Evolutionary conservation across 2,329 filamentous ascomycete genomes (phyloP), one percentile per base, ranked within the genome.

Genomic region (Ascochyta pisi): DNA sequence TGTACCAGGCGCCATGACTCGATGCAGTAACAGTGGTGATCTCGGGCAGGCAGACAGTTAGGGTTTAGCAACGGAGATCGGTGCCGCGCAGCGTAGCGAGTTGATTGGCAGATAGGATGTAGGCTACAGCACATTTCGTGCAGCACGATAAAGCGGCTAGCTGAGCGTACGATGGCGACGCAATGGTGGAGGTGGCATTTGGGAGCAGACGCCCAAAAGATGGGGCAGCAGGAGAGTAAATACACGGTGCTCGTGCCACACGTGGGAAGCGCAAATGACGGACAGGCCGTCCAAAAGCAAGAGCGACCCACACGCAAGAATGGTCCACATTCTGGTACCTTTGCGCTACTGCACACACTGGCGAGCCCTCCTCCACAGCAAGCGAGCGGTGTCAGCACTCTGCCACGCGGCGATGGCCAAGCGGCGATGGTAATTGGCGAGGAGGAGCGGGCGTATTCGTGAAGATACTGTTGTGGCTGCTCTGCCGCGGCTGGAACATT

Each of bases 1-100:
- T 63, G 64, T 57, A 52, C n/a, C 41, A 46, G 46, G 33, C 26
- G 68, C 68, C 71, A 73, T 73, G 57, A 61, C 63, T 58, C 54
- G 57, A 54, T 47, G 50, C 48, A 51, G 49, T 54, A 66, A 63
- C 58, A 63, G 61, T 60, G 57, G 64, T 62, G 67, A 67, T 69
- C 64, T 66, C 62, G 62, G 59, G 57, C 56, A 44, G 58, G 56
- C 58, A 54, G 57, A 54, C 58, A 7, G 48, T 62, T 65, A 46
- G 34, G 60, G 66, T 55, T 60, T 66, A 68, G 63, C 54, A 57
- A 35, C 3, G 55, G 34, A 48, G 50, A 48, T 45, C 58, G 51
- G 60, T 48, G 57, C 43, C 49, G 43, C 35, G 51, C 48, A 45
- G 43, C 41, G 38, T 35, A 46, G 54, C 54, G 50, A 54, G 12